Percentiles rank a stretch among this genome's conserved stretches.
phyloP scores from a whole-genome alignment of 2,329 filamentous ascomycete species.

The Beauveria bassiana region DNA sequence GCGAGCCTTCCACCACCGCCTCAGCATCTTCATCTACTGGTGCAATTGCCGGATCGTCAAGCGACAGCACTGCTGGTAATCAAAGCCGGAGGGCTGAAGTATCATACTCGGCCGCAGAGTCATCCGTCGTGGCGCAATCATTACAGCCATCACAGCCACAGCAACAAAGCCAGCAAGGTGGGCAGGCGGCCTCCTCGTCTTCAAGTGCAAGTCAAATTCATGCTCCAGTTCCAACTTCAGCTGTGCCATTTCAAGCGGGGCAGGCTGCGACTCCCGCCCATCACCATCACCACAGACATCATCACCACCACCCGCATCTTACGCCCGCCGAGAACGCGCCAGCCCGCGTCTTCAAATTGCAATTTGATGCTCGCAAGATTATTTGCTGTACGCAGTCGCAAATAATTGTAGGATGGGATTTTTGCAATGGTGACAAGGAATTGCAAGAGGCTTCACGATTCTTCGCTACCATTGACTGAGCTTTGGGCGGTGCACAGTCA shows the following conservation, averaged over 20 bases:
- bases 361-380: conserved; percentile 89
- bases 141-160: neutral
- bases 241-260: conserved; percentile 2
- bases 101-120: neutral
- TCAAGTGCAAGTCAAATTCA: neutral
- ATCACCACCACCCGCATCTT: conserved; percentile 37
- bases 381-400: conserved; percentile 91
- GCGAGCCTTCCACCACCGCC: neutral
- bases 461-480: conserved; percentile 55
- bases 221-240: conserved; percentile 1
- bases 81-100: neutral
- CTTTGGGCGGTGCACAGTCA: no score
- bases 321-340: conserved; percentile 38
- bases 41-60: neutral
- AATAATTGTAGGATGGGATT: conserved; percentile 95
- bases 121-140: neutral
- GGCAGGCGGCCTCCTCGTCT: neutral
- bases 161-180: conserved; percentile 2
- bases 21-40: neutral
- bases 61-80: neutral
- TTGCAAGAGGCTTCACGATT: conserved; percentile 71
- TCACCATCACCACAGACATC: conserved; percentile 7
- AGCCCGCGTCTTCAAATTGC: conserved; percentile 82
- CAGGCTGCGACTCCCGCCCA: conserved; percentile 14
- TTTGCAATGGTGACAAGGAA: conserved; percentile 77